These are phyloP conservation scores for Taiwanofungus camphoratus DNA, from an alignment of 1,284 basidiomycete genomes.

Conservation along the genomic window DNA sequence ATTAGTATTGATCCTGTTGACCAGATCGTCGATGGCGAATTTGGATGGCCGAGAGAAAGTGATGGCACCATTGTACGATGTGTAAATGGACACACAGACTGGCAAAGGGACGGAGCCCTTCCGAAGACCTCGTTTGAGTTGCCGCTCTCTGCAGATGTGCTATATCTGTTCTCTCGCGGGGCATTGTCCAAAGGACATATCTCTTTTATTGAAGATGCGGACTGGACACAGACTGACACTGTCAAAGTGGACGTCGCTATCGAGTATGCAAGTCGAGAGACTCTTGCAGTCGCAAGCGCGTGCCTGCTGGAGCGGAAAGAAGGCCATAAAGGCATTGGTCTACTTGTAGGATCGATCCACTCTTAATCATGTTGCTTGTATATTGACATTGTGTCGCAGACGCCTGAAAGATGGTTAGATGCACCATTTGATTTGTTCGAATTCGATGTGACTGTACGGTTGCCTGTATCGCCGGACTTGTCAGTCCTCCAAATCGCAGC, in stretches of 20 bases:
- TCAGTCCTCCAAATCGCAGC: conserved; percentile 11
- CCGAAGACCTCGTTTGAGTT: conserved; percentile 17
- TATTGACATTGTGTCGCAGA: conserved; percentile 9
- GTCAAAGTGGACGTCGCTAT: conserved; percentile 20
- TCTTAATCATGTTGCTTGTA: background rate
- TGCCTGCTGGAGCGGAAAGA: conserved; percentile 20
- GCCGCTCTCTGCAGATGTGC: conserved; percentile 18
- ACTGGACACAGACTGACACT: conserved; percentile 1
- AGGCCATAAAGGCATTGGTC: conserved; percentile 22
- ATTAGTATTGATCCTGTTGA: background rate
- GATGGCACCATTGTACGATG: conserved; percentile 18
- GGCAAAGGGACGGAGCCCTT: background rate
- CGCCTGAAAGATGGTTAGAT: conserved; percentile 13
- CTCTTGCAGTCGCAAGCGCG: conserved; percentile 15
- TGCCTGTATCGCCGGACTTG: conserved; percentile 9
- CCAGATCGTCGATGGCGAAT: background rate
- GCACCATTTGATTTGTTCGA: conserved; percentile 2
- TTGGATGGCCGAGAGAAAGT: background rate
- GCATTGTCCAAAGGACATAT: conserved; percentile 18
- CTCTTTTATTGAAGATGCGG: conserved; percentile 11
- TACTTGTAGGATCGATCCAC: conserved; percentile 18
- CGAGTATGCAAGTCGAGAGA: conserved; percentile 4
- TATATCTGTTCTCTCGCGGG: conserved; percentile 25
- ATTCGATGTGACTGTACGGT: conserved; percentile 18
- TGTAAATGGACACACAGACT: background rate